Evolutionary conservation across 2,329 filamentous ascomycete genomes (phyloP).

Genomic region (Hirsutella rhossiliensis): DNA sequence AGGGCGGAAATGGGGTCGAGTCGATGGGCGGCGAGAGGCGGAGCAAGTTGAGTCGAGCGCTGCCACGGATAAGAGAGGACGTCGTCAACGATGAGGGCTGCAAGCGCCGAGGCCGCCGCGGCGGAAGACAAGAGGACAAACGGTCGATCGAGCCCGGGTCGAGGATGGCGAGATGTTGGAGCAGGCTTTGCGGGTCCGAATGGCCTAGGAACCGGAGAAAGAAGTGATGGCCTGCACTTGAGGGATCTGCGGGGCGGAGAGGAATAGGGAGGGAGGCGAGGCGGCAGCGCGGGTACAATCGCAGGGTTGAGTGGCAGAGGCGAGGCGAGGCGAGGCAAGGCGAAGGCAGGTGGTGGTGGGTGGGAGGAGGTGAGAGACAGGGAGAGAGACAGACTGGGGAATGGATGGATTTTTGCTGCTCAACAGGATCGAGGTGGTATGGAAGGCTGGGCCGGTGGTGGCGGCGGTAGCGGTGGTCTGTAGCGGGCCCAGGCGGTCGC

Average conservation of each 20-base stretch:
- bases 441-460: background rate
- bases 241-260: background rate
- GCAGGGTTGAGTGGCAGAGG: background rate
- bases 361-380: constrained; percentile 1
- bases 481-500: background rate
- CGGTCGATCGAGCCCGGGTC: too few species aligned
- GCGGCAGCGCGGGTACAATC: background rate
- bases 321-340: background rate
- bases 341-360: too few species aligned
- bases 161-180: background rate
- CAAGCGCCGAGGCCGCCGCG: too few species aligned
- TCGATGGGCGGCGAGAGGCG: too few species aligned
- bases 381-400: constrained; percentile 1
- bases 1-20: too few species aligned
- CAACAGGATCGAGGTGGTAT: background rate
- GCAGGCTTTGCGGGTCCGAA: background rate
- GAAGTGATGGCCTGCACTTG: background rate
- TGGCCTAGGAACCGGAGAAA: background rate
- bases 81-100: too few species aligned
- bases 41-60: too few species aligned
- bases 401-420: constrained; percentile 1
- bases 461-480: constrained; percentile 1
- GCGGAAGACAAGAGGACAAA: too few species aligned
- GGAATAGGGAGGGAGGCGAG: background rate
- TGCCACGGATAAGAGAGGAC: too few species aligned